Percentiles rank a stretch among this genome's conserved stretches.
These are phyloP conservation scores for Pseudogymnoascus sp. DNA, from an alignment of 2,329 filamentous ascomycete genomes.

Conservation along the genomic window DNA sequence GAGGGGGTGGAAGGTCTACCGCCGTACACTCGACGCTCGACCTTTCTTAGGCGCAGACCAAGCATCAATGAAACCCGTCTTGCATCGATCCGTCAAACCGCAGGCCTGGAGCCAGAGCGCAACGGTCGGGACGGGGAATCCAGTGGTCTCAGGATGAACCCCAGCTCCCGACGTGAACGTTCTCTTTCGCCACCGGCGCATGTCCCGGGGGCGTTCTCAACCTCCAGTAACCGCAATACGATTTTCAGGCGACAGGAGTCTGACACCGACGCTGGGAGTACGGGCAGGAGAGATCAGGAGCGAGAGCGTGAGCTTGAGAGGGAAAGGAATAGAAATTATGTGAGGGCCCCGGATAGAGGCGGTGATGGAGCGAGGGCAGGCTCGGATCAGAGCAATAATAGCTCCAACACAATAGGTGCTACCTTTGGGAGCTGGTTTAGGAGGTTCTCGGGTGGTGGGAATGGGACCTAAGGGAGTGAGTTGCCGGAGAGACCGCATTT, in stretches of 20 bases:
- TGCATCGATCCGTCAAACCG: neutral
- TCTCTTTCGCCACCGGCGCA: neutral
- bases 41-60: neutral
- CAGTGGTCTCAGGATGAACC: neutral
- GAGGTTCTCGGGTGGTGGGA: neutral
- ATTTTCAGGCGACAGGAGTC: neutral
- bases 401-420: neutral
- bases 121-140: neutral
- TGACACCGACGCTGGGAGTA: slow-evolving; percentile 1
- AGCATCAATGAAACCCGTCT: neutral
- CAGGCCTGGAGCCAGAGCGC: neutral
- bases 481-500: neutral
- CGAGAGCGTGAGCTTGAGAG: neutral
- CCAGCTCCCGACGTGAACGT: neutral
- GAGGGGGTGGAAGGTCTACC: neutral
- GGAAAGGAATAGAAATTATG: neutral
- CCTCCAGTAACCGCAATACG: neutral
- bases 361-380: neutral
- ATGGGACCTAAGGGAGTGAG: neutral
- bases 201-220: neutral
- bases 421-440: slow-evolving; percentile 2
- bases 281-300: neutral
- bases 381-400: slow-evolving; percentile 4
- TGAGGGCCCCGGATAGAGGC: neutral
- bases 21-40: neutral